Evolutionary conservation across 352 stramenopile species (phyloP).

Genomic region (Phytophthora sp.): DNA sequence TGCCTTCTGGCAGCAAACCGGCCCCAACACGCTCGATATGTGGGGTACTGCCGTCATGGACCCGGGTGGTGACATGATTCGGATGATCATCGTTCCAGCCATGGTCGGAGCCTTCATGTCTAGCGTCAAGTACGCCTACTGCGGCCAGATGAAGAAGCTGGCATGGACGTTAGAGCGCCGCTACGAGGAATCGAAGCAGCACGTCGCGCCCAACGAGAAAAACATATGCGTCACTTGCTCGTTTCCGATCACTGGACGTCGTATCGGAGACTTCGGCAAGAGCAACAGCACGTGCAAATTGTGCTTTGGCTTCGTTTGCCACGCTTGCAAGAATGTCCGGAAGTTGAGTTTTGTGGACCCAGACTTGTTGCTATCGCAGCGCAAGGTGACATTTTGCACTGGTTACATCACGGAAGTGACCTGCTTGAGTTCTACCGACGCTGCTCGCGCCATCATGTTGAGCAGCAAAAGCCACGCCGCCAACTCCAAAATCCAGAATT

Average conservation of each 20-base stretch:
- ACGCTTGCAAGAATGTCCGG: conserved; percentile 1
- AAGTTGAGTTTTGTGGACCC: conserved; percentile 31
- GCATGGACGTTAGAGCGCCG: conserved; percentile 8
- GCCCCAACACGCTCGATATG: conserved; percentile 18
- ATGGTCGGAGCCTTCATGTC: conserved; percentile 13
- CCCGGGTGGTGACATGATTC: conserved; percentile 13
- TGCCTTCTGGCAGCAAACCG: conserved; percentile 19
- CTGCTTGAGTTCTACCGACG: conserved; percentile 9
- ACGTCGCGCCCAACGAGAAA: conserved; percentile 6
- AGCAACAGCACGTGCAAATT: conserved; percentile 12
- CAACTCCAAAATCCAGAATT: background rate
- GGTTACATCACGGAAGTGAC: conserved; percentile 15
- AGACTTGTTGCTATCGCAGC: conserved; percentile 23
- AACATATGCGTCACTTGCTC: conserved; percentile 6
- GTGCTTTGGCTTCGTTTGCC: conserved; percentile 3
- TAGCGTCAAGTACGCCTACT: conserved; percentile 11
- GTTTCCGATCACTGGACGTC: background rate
- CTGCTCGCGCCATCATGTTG: conserved; percentile 7
- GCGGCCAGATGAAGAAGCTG: conserved; percentile 6
- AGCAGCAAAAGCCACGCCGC: background rate
- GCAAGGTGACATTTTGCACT: conserved; percentile 31
- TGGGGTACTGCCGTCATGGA: conserved; percentile 8
- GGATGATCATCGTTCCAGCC: conserved; percentile 10
- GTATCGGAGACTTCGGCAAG: conserved; percentile 11
- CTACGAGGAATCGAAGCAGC: conserved; percentile 12